Conservation (phyloP, 2,329 filamentous ascomycete genomes). For the Kalaharituber pfeilii region DNA sequence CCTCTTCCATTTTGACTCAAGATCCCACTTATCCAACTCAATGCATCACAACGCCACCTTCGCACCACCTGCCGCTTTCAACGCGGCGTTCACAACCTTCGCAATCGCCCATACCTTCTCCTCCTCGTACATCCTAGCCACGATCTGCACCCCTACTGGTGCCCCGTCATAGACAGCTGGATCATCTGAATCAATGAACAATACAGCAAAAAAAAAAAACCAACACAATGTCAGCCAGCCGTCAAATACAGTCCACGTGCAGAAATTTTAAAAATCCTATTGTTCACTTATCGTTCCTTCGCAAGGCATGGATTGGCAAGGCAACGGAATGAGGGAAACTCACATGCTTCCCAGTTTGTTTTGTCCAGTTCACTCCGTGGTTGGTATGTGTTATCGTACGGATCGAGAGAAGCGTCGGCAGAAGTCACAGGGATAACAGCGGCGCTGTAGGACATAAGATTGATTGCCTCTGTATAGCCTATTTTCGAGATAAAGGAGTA, state of each 20-base stretch:
- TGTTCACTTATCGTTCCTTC: background rate
- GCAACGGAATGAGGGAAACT: slow-evolving; percentile 21
- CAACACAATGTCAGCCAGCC: background rate
- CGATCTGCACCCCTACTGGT: slow-evolving; percentile 33
- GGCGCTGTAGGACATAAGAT: slow-evolving; percentile 40
- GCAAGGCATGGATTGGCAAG: no score
- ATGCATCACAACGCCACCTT: no score
- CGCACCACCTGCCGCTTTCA: slow-evolving; percentile 12
- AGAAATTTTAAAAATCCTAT: background rate
- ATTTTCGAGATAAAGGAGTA: background rate
- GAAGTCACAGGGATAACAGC: slow-evolving; percentile 39
- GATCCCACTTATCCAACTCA: no score
- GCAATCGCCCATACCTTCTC: slow-evolving; percentile 34
- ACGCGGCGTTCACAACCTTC: slow-evolving; percentile 23
- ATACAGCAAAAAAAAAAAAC: slow-evolving; percentile 4
- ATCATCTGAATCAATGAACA: slow-evolving; percentile 31
- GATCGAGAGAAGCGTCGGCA: slow-evolving; percentile 36
- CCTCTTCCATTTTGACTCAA: no score
- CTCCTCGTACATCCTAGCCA: slow-evolving; percentile 35
- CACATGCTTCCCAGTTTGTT: slow-evolving; percentile 34
- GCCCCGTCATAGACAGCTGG: slow-evolving; percentile 33
- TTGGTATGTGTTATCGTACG: slow-evolving; percentile 26
- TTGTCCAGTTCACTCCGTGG: slow-evolving; percentile 31
- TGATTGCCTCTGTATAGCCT: slow-evolving; percentile 31
- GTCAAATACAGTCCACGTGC: background rate